Percentiles rank a stretch among this genome's conserved stretches.
phyloP scores from a whole-genome alignment of 257 asterid genomes.

The Solanum paucissectum region DNA sequence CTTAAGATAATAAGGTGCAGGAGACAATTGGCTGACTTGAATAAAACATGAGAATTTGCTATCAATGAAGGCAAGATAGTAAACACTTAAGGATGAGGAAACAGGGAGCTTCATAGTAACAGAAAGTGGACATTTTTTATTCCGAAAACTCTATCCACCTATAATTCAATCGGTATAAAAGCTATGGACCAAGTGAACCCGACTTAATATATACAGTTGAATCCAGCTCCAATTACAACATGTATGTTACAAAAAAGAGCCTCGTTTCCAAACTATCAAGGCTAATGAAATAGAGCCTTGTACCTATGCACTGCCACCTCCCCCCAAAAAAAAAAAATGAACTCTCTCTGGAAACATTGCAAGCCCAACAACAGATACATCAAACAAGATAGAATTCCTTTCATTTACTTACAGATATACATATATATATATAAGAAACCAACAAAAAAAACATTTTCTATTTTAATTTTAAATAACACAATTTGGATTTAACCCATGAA shows the following conservation, averaged over 20 bases:
- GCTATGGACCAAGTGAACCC: background rate
- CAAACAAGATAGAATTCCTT: background rate
- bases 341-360: background rate
- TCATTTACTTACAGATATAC: background rate
- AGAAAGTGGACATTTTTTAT: background rate
- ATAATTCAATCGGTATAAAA: background rate
- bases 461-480: background rate
- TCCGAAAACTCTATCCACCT: background rate
- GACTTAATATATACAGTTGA: background rate
- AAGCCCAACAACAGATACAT: background rate
- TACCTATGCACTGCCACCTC: background rate
- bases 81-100: background rate
- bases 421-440: background rate
- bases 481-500: background rate
- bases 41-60: background rate
- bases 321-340: background rate
- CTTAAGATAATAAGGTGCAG: background rate
- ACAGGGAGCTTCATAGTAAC: background rate
- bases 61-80: background rate
- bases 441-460: background rate
- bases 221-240: background rate
- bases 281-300: background rate
- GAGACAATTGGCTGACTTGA: background rate
- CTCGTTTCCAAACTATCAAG: background rate
- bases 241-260: background rate